Base-by-base conservation (phyloP, 1,284 basidiomycete genomes). In the Trichosporon inkin region DNA sequence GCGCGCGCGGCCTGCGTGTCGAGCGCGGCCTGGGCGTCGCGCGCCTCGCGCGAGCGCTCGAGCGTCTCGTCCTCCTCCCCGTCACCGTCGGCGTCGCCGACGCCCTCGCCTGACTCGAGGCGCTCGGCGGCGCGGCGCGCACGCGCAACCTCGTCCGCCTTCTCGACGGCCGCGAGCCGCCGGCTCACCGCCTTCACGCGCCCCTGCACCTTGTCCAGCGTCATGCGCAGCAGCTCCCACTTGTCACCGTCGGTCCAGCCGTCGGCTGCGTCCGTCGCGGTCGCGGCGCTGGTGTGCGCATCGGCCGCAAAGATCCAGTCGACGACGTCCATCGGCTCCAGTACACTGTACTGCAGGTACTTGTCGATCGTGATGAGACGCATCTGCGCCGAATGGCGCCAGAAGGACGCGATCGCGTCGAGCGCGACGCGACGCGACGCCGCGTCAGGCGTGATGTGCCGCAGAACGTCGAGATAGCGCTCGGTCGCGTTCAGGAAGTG, bases 401-500 rank as follows among this genome's bases (percentile, higher is more conserved):
- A 97, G 79, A 90, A 96, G 20, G 80, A 76, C 1, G 83, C 84
- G 6, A 89, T 86, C 17, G 86, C 86, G 52, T 81, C 82, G 22
- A 92, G 83, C 67, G 90, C 85, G 65, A 88, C 87, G 36, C 59
- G 71, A 19, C 81, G 74, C 51, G 79, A 78, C 3, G 71, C 85
- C 0, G 80, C 68, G 61, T 81, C 83, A 1, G 84, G 80, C 14
- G 80, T 84, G 44, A 98, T 80, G 56, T 83, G 84, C 17, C 92
- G 88, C 8, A 99, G 82, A 0, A 98, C 81, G 11, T 86, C 84
- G n/a, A 98, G 86, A 77, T 99, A 99, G 6, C 92, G 87, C 76
- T 99, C 96, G 63, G 98, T 92, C 7, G 94, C 93, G 76, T 99
- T 99, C 65, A 99, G 85, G 71, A 98, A 88, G 77, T 99, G 96